phyloP scores from a whole-genome alignment of 78 protist species.

The Protostelium mycophagum region DNA sequence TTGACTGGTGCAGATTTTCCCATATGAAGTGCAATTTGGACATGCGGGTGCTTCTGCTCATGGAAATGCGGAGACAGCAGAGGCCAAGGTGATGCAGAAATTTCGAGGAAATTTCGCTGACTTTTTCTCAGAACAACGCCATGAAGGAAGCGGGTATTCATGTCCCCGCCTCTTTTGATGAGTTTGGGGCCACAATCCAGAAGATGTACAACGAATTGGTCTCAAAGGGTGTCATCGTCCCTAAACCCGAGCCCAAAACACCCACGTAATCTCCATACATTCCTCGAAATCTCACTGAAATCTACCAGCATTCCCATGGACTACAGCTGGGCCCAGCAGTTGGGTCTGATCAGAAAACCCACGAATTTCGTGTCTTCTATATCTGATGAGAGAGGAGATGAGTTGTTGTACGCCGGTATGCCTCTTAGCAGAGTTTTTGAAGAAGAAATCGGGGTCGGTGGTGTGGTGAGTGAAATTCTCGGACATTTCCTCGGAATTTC shows the following conservation, averaged over 20 bases:
- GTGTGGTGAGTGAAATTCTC: slow-evolving; percentile 53
- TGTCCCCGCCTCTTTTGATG: slow-evolving; percentile 88
- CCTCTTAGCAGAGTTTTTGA: slow-evolving; percentile 69
- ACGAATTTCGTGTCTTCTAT: slow-evolving; percentile 83
- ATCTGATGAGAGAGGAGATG: slow-evolving; percentile 94
- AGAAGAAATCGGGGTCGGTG: slow-evolving; percentile 82
- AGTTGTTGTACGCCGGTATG: slow-evolving; percentile 81
- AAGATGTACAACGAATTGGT: slow-evolving; percentile 38
- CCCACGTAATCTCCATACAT: slow-evolving; percentile 14
- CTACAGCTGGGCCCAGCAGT: slow-evolving; percentile 79
- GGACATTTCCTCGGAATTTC: neutral
- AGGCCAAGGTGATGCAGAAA: slow-evolving; percentile 56
- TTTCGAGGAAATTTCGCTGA: neutral
- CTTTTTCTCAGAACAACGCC: slow-evolving; percentile 52
- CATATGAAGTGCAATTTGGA: slow-evolving; percentile 84
- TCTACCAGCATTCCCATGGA: slow-evolving; percentile 75
- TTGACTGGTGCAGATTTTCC: slow-evolving; percentile 17
- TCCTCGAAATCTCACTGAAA: neutral
- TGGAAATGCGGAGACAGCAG: slow-evolving; percentile 68
- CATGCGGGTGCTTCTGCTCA: slow-evolving; percentile 91
- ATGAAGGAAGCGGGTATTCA: slow-evolving; percentile 78
- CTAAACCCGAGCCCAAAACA: slow-evolving; percentile 72
- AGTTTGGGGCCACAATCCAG: slow-evolving; percentile 58
- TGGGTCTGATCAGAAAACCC: slow-evolving; percentile 87
- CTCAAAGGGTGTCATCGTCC: slow-evolving; percentile 37